A percentile compares a stretch with the other conserved stretches of the same genome.
Evolutionary conservation across 441 rosid genomes (phyloP).

Genomic region (Eutrema salsugineum): DNA sequence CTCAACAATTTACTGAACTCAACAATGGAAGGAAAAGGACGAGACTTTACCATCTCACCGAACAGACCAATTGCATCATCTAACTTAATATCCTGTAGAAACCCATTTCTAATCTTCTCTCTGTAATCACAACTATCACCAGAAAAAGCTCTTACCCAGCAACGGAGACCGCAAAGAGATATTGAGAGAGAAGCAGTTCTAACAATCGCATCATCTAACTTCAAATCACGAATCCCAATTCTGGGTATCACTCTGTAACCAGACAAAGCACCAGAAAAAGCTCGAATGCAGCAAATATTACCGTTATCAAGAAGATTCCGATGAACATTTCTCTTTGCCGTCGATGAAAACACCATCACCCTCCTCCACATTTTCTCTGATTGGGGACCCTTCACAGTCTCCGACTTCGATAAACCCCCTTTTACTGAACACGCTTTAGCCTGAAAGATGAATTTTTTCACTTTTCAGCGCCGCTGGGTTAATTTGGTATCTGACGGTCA

Average conservation of each 20-base stretch:
- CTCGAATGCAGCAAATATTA: not conserved
- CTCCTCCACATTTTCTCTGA: not conserved
- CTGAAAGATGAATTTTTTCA: too few relatives aligned
- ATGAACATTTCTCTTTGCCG: not conserved
- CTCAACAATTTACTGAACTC: not conserved
- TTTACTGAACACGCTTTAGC: too few relatives aligned
- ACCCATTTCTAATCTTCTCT: not conserved
- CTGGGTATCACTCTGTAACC: not conserved
- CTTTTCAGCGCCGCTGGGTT: not conserved
- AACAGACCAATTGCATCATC: not conserved
- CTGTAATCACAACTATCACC: accelerated
- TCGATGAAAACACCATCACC: not conserved
- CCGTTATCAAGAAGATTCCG: not conserved
- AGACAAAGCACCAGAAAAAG: accelerated
- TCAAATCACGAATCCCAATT: not conserved
- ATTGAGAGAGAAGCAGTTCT: not conserved
- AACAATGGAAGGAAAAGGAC: not conserved
- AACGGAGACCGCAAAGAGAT: too few relatives aligned
- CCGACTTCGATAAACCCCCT: not conserved
- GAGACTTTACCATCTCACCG: not conserved
- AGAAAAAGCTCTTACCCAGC: not conserved
- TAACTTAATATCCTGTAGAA: not conserved
- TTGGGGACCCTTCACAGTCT: too few relatives aligned
- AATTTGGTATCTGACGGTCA: not conserved
- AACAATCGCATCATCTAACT: not conserved